These are phyloP conservation scores for Monosporascus sp. DNA, from an alignment of 2,329 filamentous ascomycete genomes.

Conservation along the genomic window DNA sequence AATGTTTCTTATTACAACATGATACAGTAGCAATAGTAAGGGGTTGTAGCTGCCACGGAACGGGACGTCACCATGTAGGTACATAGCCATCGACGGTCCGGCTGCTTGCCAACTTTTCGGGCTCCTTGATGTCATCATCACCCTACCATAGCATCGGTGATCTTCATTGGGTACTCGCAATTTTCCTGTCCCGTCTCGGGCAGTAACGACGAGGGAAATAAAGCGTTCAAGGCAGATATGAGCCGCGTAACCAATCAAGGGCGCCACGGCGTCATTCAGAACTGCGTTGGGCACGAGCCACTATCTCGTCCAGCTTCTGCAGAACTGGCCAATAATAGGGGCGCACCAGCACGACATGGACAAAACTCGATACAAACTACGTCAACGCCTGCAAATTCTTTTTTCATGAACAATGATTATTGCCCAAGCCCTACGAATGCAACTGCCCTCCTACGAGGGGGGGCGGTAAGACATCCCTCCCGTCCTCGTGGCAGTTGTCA, in stretches of 20 bases:
- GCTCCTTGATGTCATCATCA: background rate
- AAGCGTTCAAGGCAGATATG: slow-evolving; percentile 1
- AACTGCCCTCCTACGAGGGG: background rate
- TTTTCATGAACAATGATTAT: background rate
- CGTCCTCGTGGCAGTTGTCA: too few species aligned
- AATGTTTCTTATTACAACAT: background rate
- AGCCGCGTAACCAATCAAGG: slow-evolving; percentile 10
- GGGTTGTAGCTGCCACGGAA: background rate
- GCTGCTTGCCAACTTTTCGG: background rate
- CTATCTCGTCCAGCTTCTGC: background rate
- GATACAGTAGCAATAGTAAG: background rate
- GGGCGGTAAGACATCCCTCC: too few species aligned
- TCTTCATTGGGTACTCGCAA: background rate
- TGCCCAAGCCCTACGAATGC: background rate
- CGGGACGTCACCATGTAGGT: background rate
- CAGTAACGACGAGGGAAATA: background rate
- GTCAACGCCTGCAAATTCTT: slow-evolving; percentile 13
- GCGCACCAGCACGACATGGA: background rate
- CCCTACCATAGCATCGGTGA: background rate
- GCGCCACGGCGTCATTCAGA: slow-evolving; percentile 3
- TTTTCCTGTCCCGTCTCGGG: background rate
- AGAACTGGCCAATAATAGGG: background rate
- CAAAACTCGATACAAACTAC: slow-evolving; percentile 13
- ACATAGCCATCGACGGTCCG: background rate
- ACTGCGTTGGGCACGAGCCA: slow-evolving; percentile 8